Base-by-base conservation (phyloP, 73 alveolate genomes). In the Symbiodinium pilosum region DNA sequence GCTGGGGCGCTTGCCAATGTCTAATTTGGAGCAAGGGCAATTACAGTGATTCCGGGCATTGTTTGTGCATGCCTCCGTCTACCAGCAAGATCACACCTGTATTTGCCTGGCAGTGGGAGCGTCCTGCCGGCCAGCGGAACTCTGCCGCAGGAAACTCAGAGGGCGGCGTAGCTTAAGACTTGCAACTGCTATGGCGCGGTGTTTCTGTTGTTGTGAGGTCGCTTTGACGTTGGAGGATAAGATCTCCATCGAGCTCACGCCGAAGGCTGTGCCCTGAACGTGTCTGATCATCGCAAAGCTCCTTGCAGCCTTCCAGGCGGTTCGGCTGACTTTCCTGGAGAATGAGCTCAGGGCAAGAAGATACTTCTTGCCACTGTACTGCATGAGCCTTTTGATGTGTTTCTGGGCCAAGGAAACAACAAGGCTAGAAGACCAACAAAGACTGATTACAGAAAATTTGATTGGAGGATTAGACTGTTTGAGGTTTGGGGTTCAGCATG, bases 311-410 rank as follows among this genome's bases (percentile, higher is more conserved):
- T 9, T 47, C 59, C 32, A 91, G 97, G 97, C 88, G 44, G 97
- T 59, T 40, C 77, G 97, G 43, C 77, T 43, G 34, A 91, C 97
- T 26, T 91, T 91, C 54, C 68, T 91, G 81, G 97, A 91, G 77
- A n/a, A 91, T 43, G 97, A 91, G 54, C 40, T 91, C 43, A 40
- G 97, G 81, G 97, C 97, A 12, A 91, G 97, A 52, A 85, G 97
- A 34, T 91, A 91, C 97, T 91, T 91, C 51, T 44, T 91, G 97
- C 44, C 44, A 36, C 52, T 18, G 12, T 7, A n/a, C 52, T 4
- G 30, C 16, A n/a, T 28, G 12, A 26, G 24, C 39, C 6, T 64
- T 16, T 5, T 47, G 16, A 47, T 8, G 24, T 11, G 69, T 59
- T 39, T 21, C 4, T 9, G 40, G 44, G 43, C 71, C 43, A 9